Conservation (phyloP, 148 eudicot genomes). For the Silene latifolia region DNA sequence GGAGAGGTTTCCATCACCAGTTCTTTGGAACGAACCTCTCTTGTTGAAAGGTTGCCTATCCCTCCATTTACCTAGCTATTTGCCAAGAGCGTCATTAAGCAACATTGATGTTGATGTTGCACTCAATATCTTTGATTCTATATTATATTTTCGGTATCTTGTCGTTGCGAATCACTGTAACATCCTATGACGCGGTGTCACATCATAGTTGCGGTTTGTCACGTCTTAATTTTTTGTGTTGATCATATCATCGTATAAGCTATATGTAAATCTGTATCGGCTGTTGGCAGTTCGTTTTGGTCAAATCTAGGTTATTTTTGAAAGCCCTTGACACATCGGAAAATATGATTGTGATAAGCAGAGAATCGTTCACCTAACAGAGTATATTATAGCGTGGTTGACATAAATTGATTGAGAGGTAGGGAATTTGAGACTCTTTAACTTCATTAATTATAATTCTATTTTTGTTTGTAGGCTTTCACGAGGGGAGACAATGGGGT, state of each 20-base stretch:
- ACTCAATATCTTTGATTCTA: not conserved
- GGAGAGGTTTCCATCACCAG: not conserved
- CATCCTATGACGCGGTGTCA: not conserved
- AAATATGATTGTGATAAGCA: not conserved
- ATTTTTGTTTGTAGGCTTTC: constrained; percentile 5
- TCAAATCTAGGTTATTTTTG: too few species aligned
- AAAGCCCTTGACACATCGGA: not conserved
- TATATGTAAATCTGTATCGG: not conserved
- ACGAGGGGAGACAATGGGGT: constrained; percentile 26
- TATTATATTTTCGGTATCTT: too few species aligned
- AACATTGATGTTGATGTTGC: too few species aligned
- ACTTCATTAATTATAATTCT: not conserved
- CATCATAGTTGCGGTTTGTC: not conserved
- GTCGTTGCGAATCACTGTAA: not conserved
- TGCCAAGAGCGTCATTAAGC: too few species aligned
- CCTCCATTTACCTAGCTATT: too few species aligned
- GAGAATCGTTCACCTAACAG: too few species aligned
- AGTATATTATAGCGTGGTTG: not conserved
- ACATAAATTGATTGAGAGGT: not conserved
- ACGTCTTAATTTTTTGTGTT: not conserved
- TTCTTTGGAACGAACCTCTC: not conserved
- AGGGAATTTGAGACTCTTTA: not conserved
- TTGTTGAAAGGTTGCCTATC: not conserved
- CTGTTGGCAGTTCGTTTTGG: not conserved
- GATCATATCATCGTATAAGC: not conserved